Percentiles rank a stretch among this genome's conserved stretches.
Conservation (phyloP, 108 stramenopile species). For the Skeletonema potamos region DNA sequence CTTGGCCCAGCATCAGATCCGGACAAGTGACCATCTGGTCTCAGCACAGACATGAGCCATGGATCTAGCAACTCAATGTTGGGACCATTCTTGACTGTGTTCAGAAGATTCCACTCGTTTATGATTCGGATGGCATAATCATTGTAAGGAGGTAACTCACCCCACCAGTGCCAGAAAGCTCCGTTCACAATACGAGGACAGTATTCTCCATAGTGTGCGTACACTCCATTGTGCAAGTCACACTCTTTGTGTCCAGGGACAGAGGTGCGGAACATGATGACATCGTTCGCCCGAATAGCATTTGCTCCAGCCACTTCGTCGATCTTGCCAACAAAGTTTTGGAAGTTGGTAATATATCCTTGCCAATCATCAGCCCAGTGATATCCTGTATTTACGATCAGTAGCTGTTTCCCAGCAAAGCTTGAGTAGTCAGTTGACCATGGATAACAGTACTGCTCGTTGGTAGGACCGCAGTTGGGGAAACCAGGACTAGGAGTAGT, state of each 20-base stretch:
- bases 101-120: constrained; percentile 29
- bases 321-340: constrained; percentile 27
- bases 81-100: constrained; percentile 32
- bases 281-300: constrained; percentile 28
- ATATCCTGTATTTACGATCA: constrained; percentile 34
- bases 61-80: constrained; percentile 49
- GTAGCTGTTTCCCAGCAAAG: constrained; percentile 20
- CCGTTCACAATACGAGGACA: constrained; percentile 23
- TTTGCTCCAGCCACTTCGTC: constrained; percentile 14
- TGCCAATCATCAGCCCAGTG: constrained; percentile 38
- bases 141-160: constrained; percentile 42
- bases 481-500: constrained; percentile 31
- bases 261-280: constrained; percentile 45
- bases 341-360: constrained; percentile 27
- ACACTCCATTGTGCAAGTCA: constrained; percentile 25
- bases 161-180: constrained; percentile 46
- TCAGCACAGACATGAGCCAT: constrained; percentile 46
- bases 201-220: constrained; percentile 13
- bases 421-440: constrained; percentile 22
- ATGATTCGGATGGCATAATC: constrained; percentile 44
- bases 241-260: constrained; percentile 52
- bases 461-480: constrained; percentile 29
- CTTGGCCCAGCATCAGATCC: constrained; percentile 38
- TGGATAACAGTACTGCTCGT: constrained; percentile 39
- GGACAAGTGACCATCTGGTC: constrained; percentile 55